Evolutionary conservation across 257 asterid species (phyloP), one percentile per base, ranked within the genome.

Genomic region (Gentiana straminea): DNA sequence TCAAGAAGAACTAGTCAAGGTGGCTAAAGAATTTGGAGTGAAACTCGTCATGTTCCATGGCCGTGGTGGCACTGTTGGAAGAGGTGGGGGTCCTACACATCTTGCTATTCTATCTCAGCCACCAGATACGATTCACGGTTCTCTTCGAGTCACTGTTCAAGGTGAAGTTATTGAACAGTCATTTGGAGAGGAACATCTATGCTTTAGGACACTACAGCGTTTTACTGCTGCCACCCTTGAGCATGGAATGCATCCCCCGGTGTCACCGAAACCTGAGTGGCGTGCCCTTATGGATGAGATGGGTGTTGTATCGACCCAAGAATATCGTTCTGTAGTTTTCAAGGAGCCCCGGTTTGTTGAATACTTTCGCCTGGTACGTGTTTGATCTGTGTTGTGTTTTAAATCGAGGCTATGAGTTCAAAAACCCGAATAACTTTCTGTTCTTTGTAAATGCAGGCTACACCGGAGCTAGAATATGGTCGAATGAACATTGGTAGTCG

Each of bases 1-100:
- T 32, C 97, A 90, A 68, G 97, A 90, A 72, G 94, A 90, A 66
- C 96, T 90, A 33, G 74, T 90, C 10, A 73, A 81, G 70, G 96
- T 90, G 34, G 96, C 97, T 0, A 90, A 86, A 57, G 71, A 90
- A 54, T 84, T 49, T 35, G 96, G 96, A 3, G 89, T 90, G 33
- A 86, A 90, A 78, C 85, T 90, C 34, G 86, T 94, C 0, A 90
- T 90, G 91, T 90, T 90, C 57, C 96, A 86, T 54, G 97, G 97
- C 2, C 77, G 97, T 45, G 96, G 96, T 32, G 96, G 96, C 67
- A 90, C 97, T 0, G 96, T 86, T 8, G 96, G 96, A 41, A 56
- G 97, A 64, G 97, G 97, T 64, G 97, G 97, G 0, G 97, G 97
- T 36, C 97, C 97, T 5, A 90, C 97, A 3, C 97, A 90, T 71